Conservation (phyloP, 805 yeast species). For the Teunomyces barrocoloradensis region DNA sequence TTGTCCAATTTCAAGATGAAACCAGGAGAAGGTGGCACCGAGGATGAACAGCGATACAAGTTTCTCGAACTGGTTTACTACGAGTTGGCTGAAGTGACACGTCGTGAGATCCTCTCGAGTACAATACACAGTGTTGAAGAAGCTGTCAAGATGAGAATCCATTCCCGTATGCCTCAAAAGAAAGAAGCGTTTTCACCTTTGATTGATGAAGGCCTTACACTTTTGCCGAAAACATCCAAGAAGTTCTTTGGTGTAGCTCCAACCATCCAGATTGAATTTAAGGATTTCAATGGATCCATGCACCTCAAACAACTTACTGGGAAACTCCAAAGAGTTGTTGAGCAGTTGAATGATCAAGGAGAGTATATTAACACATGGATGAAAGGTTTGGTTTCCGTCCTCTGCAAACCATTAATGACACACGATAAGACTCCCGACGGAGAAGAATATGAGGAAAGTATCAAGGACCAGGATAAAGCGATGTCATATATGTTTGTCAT, state of each 20-base stretch:
- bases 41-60: constrained; percentile 13
- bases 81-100: constrained; percentile 32
- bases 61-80: constrained; percentile 30
- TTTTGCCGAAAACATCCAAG: constrained; percentile 34
- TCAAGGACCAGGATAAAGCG: constrained; percentile 72
- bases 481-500: constrained; percentile 56
- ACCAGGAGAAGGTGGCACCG: background rate
- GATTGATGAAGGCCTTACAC: constrained; percentile 28
- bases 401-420: constrained; percentile 49
- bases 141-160: constrained; percentile 23
- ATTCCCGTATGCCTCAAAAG: constrained; percentile 16
- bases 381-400: constrained; percentile 36
- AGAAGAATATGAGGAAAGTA: constrained; percentile 72
- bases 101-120: constrained; percentile 30
- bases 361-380: constrained; percentile 52
- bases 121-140: constrained; percentile 28
- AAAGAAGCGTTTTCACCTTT: constrained; percentile 8
- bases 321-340: constrained; percentile 16
- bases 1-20: constrained; percentile 5
- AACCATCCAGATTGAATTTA: constrained; percentile 15
- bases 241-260: constrained; percentile 32
- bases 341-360: constrained; percentile 52
- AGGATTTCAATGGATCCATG: constrained; percentile 17
- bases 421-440: constrained; percentile 57
- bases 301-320: constrained; percentile 19